Conservation (phyloP, 2,329 filamentous ascomycete genomes). For the Aspergillus amoenus region DNA sequence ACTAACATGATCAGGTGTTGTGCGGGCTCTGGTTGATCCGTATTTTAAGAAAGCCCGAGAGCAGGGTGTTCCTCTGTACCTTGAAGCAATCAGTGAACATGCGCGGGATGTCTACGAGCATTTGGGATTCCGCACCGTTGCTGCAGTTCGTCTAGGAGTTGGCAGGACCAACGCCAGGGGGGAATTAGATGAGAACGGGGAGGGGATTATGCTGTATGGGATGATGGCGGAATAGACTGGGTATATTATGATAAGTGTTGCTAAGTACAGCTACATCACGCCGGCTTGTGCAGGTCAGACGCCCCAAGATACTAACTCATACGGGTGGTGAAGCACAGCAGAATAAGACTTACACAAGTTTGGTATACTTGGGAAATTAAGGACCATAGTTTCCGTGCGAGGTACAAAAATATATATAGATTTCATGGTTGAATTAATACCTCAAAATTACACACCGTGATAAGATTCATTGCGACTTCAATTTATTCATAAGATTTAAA, state of each 20-base stretch:
- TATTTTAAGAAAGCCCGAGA: neutral
- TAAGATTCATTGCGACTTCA: too few relatives aligned
- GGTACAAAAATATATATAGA: too few relatives aligned
- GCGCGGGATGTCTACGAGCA: neutral
- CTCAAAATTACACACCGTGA: too few relatives aligned
- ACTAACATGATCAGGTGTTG: neutral
- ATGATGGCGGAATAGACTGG: neutral
- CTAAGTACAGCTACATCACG: too few relatives aligned
- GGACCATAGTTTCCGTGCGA: too few relatives aligned
- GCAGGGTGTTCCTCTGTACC: neutral
- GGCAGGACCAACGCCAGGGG: neutral
- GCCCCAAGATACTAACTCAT: too few relatives aligned
- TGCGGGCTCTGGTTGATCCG: neutral
- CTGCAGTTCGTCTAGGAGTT: neutral
- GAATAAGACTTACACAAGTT: too few relatives aligned
- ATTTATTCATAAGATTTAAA: too few relatives aligned
- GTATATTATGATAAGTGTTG: neutral
- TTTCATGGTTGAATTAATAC: too few relatives aligned
- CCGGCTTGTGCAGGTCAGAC: too few relatives aligned
- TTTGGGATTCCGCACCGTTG: neutral
- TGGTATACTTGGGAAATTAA: too few relatives aligned
- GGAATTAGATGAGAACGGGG: neutral
- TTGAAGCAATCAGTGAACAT: constrained; percentile 1
- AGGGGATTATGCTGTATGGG: neutral
- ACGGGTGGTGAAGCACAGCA: too few relatives aligned